Conservation (phyloP, 441 rosid genomes). For the Populus hybrid region DNA sequence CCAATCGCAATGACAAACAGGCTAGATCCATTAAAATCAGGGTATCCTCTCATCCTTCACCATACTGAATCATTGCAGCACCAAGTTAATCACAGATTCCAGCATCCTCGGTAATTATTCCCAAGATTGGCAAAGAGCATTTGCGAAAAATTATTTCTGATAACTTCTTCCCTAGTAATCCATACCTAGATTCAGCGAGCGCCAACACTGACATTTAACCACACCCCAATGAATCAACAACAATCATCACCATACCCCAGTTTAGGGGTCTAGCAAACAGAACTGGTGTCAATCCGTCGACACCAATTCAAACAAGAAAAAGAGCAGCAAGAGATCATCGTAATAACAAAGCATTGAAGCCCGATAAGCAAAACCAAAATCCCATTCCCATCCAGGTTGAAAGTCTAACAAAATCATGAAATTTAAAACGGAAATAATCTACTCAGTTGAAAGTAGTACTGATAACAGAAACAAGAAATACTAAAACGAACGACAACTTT, state of each 20-base stretch:
- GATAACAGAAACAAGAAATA: neutral
- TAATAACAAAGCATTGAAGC: neutral
- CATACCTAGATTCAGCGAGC: no score
- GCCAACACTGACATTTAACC: no score
- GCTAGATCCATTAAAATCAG: neutral
- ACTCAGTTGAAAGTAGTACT: conserved; percentile 7
- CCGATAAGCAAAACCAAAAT: neutral
- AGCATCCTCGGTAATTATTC: neutral
- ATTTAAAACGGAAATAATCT: conserved; percentile 3
- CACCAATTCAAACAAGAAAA: neutral
- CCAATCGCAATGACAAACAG: neutral
- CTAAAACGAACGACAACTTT: conserved; percentile 1
- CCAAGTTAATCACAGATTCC: neutral
- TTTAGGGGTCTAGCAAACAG: neutral
- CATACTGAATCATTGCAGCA: neutral
- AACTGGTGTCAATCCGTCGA: neutral
- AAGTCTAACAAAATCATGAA: neutral
- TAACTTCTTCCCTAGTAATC: no score
- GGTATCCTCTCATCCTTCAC: neutral
- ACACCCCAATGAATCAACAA: no score
- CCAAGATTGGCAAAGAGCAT: neutral
- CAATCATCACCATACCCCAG: neutral
- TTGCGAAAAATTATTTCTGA: neutral
- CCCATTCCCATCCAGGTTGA: neutral
- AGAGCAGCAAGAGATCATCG: neutral